Evolutionary conservation across 495 filamentous ascomycete genomes (phyloP).

Genomic region (Penicillium canescens): DNA sequence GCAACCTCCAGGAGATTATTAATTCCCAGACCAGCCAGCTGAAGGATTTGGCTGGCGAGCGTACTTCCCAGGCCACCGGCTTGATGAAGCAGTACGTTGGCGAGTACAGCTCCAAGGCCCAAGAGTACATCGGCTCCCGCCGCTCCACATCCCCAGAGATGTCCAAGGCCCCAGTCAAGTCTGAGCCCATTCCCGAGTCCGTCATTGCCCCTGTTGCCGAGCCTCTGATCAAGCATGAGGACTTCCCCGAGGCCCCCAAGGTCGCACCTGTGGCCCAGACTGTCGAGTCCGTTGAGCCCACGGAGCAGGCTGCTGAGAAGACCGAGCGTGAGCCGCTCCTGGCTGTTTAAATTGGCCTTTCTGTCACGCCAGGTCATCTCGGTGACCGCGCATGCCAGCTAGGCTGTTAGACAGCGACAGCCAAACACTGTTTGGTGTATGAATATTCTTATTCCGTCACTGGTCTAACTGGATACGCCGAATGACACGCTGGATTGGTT

Average conservation of each 20-base stretch:
- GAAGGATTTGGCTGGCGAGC: conserved; percentile 76
- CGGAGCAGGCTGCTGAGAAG: conserved; percentile 21
- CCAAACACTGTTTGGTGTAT: background rate
- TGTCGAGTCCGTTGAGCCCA: conserved; percentile 23
- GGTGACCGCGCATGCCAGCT: background rate
- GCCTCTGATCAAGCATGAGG: conserved; percentile 33
- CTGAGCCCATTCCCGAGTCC: conserved; percentile 58
- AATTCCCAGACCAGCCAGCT: conserved; percentile 81
- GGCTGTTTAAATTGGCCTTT: conserved; percentile 27
- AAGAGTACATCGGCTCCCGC: conserved; percentile 63
- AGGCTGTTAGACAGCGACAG: background rate
- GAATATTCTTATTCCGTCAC: conserved; percentile 1
- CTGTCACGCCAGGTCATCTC: background rate
- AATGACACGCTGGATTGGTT: conserved; percentile 1
- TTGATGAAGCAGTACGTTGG: conserved; percentile 77
- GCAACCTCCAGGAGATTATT: conserved; percentile 67
- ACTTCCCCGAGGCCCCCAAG: conserved; percentile 65
- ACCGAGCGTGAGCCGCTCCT: conserved; percentile 37
- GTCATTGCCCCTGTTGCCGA: conserved; percentile 19
- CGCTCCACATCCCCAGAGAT: conserved; percentile 50
- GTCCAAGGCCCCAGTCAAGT: conserved; percentile 42
- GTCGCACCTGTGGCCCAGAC: conserved; percentile 36
- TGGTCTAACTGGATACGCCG: conserved; percentile 5
- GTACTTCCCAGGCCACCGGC: conserved; percentile 73
- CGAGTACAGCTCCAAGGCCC: conserved; percentile 83